phyloP scores from a whole-genome alignment of 768 basidiomycete species.

The Tricholoma matsutake region DNA sequence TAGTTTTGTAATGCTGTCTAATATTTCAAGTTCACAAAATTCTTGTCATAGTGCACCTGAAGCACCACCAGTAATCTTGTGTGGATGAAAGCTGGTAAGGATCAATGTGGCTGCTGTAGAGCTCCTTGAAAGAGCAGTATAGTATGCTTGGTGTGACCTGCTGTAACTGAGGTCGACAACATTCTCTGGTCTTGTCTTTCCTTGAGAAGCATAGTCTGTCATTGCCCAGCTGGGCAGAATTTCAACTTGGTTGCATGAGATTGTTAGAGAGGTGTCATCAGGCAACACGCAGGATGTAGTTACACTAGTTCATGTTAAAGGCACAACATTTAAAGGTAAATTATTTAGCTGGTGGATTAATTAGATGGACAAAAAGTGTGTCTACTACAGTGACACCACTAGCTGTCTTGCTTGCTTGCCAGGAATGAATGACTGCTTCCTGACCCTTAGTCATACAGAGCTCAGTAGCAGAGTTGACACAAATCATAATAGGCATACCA shows the following conservation, averaged over 20 bases:
- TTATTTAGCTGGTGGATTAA: conserved; percentile 5
- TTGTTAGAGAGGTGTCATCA: conserved; percentile 14
- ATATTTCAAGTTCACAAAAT: too few relatives aligned
- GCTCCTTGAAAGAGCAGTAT: neutral
- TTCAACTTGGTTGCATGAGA: neutral
- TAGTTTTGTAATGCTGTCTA: too few relatives aligned
- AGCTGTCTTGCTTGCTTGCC: conserved; percentile 9
- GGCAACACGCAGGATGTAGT: conserved; percentile 26
- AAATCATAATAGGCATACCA: conserved; percentile 32
- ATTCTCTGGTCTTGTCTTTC: conserved; percentile 26
- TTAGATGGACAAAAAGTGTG: neutral
- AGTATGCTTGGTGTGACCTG: neutral
- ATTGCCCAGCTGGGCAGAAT: neutral
- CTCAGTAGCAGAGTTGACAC: conserved; percentile 30
- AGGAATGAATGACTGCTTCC: conserved; percentile 26
- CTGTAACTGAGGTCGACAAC: conserved; percentile 21
- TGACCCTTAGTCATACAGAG: conserved; percentile 31
- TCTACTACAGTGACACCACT: conserved; percentile 2
- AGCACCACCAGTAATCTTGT: conserved; percentile 21
- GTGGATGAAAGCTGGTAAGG: conserved; percentile 20
- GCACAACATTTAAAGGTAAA: conserved; percentile 5
- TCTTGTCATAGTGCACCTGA: conserved; percentile 25
- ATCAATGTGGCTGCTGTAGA: conserved; percentile 26
- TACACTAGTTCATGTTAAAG: conserved; percentile 1
- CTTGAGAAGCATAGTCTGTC: conserved; percentile 20